A percentile compares a stretch with the other conserved stretches of the same genome.
Conservation (phyloP, 2,329 filamentous ascomycete species). For the Fusarium praegraminearum region DNA sequence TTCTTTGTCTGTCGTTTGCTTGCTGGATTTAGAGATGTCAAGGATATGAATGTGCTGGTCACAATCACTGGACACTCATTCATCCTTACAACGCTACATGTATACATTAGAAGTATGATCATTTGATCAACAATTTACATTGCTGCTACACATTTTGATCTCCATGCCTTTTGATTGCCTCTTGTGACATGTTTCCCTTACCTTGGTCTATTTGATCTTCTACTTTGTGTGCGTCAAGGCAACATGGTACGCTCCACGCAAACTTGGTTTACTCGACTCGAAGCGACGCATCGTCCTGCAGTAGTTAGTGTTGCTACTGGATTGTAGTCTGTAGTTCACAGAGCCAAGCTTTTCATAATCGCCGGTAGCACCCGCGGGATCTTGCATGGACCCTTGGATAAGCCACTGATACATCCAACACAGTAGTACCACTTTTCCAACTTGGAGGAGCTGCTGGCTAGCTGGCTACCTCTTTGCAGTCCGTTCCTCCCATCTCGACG, state of each 20-base stretch:
- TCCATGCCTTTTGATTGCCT: conserved; percentile 1
- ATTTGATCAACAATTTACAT: conserved; percentile 45
- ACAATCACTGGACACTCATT: conserved; percentile 48
- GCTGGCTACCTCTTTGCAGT: conserved; percentile 16
- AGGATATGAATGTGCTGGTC: conserved; percentile 50
- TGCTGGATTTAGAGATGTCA: conserved; percentile 45
- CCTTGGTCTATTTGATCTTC: not conserved
- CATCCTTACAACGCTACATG: conserved; percentile 43
- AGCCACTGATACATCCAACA: conserved; percentile 7
- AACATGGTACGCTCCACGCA: not conserved
- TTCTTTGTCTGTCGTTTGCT: conserved; percentile 52
- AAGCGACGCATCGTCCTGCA: not conserved
- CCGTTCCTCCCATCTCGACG: conserved; percentile 30
- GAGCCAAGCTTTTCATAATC: conserved; percentile 21
- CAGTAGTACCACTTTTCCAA: conserved; percentile 20
- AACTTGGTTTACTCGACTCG: conserved; percentile 20
- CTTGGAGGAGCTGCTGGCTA: not conserved
- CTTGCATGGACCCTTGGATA: conserved; percentile 21
- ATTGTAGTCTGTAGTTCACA: not conserved
- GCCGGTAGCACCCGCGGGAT: conserved; percentile 11
- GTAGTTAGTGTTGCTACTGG: not conserved
- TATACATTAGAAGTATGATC: conserved; percentile 45
- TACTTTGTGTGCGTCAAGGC: not conserved
- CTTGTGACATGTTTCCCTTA: not conserved
- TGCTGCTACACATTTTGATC: conserved; percentile 36